Percentiles rank a stretch among this genome's conserved stretches.
Evolutionary conservation across 2,329 filamentous ascomycete genomes (phyloP).

Genomic region (Fusarium sp.): DNA sequence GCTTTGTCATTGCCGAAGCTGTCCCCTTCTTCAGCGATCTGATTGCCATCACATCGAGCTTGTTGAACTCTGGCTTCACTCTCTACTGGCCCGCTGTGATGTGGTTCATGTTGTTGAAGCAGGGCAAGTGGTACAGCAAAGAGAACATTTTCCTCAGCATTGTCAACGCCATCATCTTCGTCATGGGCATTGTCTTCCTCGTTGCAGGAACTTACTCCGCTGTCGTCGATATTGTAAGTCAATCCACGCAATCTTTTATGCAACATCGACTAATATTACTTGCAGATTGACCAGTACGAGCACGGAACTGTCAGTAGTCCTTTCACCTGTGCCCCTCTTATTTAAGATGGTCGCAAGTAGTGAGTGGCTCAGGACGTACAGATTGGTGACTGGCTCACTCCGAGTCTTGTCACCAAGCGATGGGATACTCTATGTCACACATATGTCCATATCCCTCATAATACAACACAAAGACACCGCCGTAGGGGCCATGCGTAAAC

Average conservation of each 20-base stretch:
- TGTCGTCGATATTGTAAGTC: constrained; percentile 34
- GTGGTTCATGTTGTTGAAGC: constrained; percentile 55
- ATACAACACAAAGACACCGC: constrained; percentile 41
- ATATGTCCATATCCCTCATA: constrained; percentile 37
- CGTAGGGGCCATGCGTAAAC: constrained; percentile 45
- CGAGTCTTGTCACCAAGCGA: constrained; percentile 10
- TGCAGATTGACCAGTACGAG: constrained; percentile 36
- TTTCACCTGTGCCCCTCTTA: constrained; percentile 34
- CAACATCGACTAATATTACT: neutral
- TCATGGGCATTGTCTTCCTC: constrained; percentile 36
- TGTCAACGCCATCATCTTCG: constrained; percentile 36
- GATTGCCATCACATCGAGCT: constrained; percentile 63
- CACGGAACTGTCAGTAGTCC: constrained; percentile 32
- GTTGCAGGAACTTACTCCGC: constrained; percentile 37
- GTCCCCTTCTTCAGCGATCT: constrained; percentile 80
- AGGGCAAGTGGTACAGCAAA: constrained; percentile 43
- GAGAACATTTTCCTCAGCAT: constrained; percentile 30
- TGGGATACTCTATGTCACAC: constrained; percentile 37
- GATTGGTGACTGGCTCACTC: neutral
- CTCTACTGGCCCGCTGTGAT: constrained; percentile 57
- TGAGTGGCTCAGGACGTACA: neutral
- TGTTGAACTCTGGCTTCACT: constrained; percentile 60
- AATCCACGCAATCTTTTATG: accelerated
- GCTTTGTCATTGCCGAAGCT: constrained; percentile 69
- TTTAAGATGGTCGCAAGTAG: constrained; percentile 1